These are phyloP conservation scores for Blastobotrys apis DNA, from an alignment of 1,139 yeast species.

Conservation along the genomic window DNA sequence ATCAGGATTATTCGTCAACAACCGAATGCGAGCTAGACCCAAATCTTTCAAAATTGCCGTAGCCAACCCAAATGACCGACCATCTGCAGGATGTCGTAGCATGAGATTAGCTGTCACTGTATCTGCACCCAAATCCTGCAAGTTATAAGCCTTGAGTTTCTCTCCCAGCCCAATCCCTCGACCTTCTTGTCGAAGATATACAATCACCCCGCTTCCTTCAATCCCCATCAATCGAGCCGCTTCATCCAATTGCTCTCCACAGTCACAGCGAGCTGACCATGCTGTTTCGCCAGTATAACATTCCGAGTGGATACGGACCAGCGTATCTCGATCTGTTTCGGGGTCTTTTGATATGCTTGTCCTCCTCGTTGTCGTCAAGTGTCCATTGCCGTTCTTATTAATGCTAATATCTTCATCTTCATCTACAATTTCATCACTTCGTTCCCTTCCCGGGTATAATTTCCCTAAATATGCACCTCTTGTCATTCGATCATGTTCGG, in stretches of 20 bases:
- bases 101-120: constrained; percentile 94
- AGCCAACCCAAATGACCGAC: constrained; percentile 86
- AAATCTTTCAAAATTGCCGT: constrained; percentile 87
- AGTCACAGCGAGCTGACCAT: constrained; percentile 98
- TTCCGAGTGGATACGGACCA: constrained; percentile 89
- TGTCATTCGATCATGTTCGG: constrained; percentile 92
- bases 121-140: constrained; percentile 97
- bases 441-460: constrained; percentile 72
- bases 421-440: constrained; percentile 40
- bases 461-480: constrained; percentile 94
- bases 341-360: neutral
- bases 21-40: constrained; percentile 65
- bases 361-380: too few species aligned
- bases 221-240: constrained; percentile 91
- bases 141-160: constrained; percentile 90
- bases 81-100: constrained; percentile 95
- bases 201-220: constrained; percentile 87
- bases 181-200: constrained; percentile 95
- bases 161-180: constrained; percentile 97
- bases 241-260: constrained; percentile 98
- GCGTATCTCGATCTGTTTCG: constrained; percentile 35
- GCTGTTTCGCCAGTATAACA: constrained; percentile 99
- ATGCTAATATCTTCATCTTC: too few species aligned
- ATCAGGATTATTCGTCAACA: constrained; percentile 93
- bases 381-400: too few species aligned